Conservation (phyloP, 495 filamentous ascomycete species). For the Peziza echinospora region DNA sequence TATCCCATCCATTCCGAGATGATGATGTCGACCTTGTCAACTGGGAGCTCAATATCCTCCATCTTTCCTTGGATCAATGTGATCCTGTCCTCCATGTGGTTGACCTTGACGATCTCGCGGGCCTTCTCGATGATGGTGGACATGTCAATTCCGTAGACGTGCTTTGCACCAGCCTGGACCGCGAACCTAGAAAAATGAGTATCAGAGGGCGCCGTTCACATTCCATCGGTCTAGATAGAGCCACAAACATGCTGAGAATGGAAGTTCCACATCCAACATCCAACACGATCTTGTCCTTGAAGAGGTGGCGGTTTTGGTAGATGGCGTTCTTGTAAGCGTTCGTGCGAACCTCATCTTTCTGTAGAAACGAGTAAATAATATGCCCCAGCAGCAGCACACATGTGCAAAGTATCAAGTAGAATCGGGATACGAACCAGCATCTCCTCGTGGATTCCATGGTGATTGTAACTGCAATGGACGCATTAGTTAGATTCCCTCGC, state of each 20-base stretch:
- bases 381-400: not conserved
- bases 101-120: constrained; percentile 66
- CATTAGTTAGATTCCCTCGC: constrained; percentile 3
- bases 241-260: constrained; percentile 59
- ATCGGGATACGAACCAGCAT: constrained; percentile 16
- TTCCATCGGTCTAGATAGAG: not conserved
- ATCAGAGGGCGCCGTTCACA: not conserved
- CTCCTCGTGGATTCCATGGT: constrained; percentile 21
- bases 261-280: constrained; percentile 94
- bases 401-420: not conserved
- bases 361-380: too few relatives aligned
- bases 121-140: constrained; percentile 94
- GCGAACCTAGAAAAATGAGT: constrained; percentile 52
- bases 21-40: constrained; percentile 87
- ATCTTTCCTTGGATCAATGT: constrained; percentile 87
- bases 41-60: constrained; percentile 81
- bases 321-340: constrained; percentile 91
- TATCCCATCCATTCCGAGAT: constrained; percentile 99
- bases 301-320: constrained; percentile 82
- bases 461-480: constrained; percentile 14
- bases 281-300: constrained; percentile 92
- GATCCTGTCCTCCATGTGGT: constrained; percentile 64
- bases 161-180: constrained; percentile 74
- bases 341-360: constrained; percentile 80
- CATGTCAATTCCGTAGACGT: constrained; percentile 92